These are phyloP conservation scores for Fraxinus ornus DNA, from an alignment of 305 asterid species.

Conservation along the genomic window DNA sequence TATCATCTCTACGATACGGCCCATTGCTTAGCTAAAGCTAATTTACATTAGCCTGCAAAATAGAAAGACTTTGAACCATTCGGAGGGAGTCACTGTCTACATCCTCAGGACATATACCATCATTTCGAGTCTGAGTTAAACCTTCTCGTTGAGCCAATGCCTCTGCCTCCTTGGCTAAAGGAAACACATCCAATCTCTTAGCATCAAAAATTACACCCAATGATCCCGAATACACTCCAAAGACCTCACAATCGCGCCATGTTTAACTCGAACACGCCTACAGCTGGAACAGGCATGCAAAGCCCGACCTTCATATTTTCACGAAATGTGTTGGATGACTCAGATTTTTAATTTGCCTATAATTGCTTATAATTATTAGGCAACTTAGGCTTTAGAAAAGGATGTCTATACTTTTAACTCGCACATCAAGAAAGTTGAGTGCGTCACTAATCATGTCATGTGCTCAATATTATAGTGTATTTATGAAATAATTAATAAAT, in stretches of 20 bases:
- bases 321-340: neutral
- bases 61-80: neutral
- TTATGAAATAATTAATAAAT: neutral
- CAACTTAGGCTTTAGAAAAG: neutral
- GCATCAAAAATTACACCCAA: neutral
- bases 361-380: neutral
- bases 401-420: neutral
- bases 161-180: neutral
- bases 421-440: neutral
- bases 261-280: neutral
- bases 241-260: neutral
- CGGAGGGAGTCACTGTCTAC: neutral
- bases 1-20: no score
- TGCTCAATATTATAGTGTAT: neutral
- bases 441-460: neutral
- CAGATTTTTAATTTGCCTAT: no score
- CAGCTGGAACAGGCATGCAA: neutral
- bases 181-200: neutral
- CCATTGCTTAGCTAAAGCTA: no score
- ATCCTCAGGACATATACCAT: neutral
- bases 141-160: neutral
- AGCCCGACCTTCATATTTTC: neutral
- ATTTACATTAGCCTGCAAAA: neutral
- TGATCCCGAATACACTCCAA: neutral
- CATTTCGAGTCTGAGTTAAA: neutral